Percentiles rank a stretch among this genome's conserved stretches.
Evolutionary conservation across 108 stramenopile species (phyloP).

Genomic region (Cyclotella kingstonii): DNA sequence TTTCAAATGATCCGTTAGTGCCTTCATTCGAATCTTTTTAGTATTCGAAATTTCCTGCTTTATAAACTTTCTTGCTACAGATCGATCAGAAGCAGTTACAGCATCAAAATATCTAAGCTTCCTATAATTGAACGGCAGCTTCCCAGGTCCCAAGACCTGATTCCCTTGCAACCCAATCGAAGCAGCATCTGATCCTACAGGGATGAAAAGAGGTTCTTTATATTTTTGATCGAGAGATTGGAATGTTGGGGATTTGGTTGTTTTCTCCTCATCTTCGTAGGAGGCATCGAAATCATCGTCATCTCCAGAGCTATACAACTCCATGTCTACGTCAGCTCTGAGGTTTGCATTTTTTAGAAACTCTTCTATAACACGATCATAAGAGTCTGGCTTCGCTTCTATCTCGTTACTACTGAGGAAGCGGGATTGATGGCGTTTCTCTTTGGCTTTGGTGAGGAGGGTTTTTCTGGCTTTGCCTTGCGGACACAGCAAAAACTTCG

Average conservation of each 20-base stretch:
- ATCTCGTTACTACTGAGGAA: slow-evolving; percentile 38
- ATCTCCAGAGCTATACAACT: slow-evolving; percentile 42
- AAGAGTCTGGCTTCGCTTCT: slow-evolving; percentile 9
- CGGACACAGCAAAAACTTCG: slow-evolving; percentile 74
- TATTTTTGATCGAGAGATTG: slow-evolving; percentile 1
- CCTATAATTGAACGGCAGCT: slow-evolving; percentile 77
- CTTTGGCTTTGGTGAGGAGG: slow-evolving; percentile 14
- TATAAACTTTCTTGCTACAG: slow-evolving; percentile 57
- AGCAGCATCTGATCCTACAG: slow-evolving; percentile 21
- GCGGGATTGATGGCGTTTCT: slow-evolving; percentile 6
- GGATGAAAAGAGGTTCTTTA: slow-evolving; percentile 31
- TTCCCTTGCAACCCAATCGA: slow-evolving; percentile 30
- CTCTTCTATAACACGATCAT: slow-evolving; percentile 31
- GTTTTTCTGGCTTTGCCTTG: slow-evolving; percentile 61
- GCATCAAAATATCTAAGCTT: slow-evolving; percentile 78
- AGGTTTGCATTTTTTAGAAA: slow-evolving; percentile 20
- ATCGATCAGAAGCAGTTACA: slow-evolving; percentile 59
- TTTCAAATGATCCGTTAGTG: slow-evolving; percentile 46
- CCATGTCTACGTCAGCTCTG: background rate
- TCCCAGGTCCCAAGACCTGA: slow-evolving; percentile 19
- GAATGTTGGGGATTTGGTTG: background rate
- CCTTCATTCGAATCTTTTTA: slow-evolving; percentile 49
- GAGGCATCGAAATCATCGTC: slow-evolving; percentile 38
- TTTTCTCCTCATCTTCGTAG: background rate
- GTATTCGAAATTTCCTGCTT: slow-evolving; percentile 28